Evolutionary conservation across 179 eudicot species (phyloP), one percentile per base, ranked within the genome.

Genomic region (Vitellaria paradoxa): DNA sequence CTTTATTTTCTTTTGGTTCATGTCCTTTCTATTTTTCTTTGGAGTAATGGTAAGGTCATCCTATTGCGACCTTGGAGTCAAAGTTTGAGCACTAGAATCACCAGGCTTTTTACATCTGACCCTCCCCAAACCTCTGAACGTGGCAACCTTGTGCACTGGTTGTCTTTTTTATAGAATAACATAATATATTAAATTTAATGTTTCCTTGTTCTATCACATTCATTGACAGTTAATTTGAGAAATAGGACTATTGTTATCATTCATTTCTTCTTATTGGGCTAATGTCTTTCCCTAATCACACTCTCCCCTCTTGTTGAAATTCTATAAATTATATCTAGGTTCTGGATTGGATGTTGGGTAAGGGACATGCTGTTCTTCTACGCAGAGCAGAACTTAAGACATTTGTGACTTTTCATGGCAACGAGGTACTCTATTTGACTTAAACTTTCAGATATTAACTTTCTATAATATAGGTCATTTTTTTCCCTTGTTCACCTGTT

Each of bases 311-410:
- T 23, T 53, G 45, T 74, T 40, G 37, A 30, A 60, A 67, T 71
- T 23, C 4, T 37, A 37, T 40, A 24, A 18, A 26, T 77, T 65
- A 18, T 73, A 73, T 73, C 68, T 82, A 94, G 98, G 92, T 95
- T 79, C 84, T 95, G 66, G 99, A 95, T 81, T 95, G 99, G 97
- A 87, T 95, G 93, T 79, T 95, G 89, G 98, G 99, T 49, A 93
- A 93, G 85, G 97, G 97, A 26, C 97, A 91, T 68, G 86, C 91
- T 74, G 92, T 91, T 67, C 91, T 95, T 79, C 80, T 93, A 75
- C 90, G 99, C 52, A 89, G 99, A 82, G 99, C 98, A 40, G 99
- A 95, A 84, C 92, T 95, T 23, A 93, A 95, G 84, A 95, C 99
- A 69, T 93, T 91, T 85, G 95, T 95, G 71, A 89, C 90, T 84